These are phyloP conservation scores for Diutina pseudorugosa DNA, from an alignment of 1,139 yeast genomes.

Conservation along the genomic window DNA sequence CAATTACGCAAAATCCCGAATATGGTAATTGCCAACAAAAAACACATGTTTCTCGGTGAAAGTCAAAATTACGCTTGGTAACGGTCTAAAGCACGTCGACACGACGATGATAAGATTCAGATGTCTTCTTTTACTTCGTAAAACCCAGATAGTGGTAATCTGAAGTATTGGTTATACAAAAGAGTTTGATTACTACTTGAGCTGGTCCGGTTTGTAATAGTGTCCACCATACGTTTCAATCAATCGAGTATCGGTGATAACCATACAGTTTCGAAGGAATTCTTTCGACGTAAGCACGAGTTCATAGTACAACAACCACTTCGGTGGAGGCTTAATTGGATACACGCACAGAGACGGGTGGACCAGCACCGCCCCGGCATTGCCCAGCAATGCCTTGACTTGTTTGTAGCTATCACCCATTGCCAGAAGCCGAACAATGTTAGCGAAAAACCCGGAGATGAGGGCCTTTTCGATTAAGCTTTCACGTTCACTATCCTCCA, in stretches of 20 bases:
- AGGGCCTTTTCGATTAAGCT: slow-evolving; percentile 27
- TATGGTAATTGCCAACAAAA: too few species aligned
- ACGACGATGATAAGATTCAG: too few species aligned
- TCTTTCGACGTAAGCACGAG: slow-evolving; percentile 79
- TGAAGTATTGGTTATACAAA: too few species aligned
- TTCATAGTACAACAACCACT: slow-evolving; percentile 67
- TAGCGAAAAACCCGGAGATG: slow-evolving; percentile 73
- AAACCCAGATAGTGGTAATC: too few species aligned
- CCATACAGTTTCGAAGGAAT: slow-evolving; percentile 78
- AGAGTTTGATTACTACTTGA: not conserved
- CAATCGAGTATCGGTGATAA: slow-evolving; percentile 51
- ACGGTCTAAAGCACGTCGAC: too few species aligned
- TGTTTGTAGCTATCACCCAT: slow-evolving; percentile 69
- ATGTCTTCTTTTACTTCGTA: too few species aligned
- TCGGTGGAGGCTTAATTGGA: slow-evolving; percentile 57
- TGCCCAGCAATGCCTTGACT: slow-evolving; percentile 3
- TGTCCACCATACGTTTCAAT: slow-evolving; percentile 55
- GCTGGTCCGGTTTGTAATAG: slow-evolving; percentile 14
- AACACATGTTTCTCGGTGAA: too few species aligned
- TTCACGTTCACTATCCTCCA: slow-evolving; percentile 7
- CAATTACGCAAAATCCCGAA: too few species aligned
- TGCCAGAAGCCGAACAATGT: slow-evolving; percentile 57
- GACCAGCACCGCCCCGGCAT: slow-evolving; percentile 32
- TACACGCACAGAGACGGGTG: slow-evolving; percentile 75
- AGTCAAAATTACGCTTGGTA: too few species aligned